phyloP scores from a whole-genome alignment of 2,329 filamentous ascomycete genomes.

The Aspergillus puulaauensis region DNA sequence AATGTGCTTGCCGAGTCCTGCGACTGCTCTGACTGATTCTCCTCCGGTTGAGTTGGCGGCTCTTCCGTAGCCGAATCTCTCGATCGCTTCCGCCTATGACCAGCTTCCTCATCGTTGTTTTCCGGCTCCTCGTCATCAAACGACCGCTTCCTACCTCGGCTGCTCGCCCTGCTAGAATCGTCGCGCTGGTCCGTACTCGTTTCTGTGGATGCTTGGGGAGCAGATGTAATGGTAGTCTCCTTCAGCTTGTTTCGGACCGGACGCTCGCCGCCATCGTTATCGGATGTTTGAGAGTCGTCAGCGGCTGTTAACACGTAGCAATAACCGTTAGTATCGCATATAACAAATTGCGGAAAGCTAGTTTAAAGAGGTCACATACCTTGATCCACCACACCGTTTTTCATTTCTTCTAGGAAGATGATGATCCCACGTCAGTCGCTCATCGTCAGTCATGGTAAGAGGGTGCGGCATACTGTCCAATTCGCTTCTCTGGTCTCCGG shows the following conservation, averaged over 20 bases:
- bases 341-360: neutral
- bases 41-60: conserved; percentile 12
- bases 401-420: conserved; percentile 2
- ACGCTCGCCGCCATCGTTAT: conserved; percentile 51
- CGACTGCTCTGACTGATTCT: conserved; percentile 24
- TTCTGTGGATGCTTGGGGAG: conserved; percentile 17
- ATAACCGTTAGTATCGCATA: neutral
- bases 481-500: conserved; percentile 12
- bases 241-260: conserved; percentile 62
- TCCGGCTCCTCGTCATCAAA: conserved; percentile 33
- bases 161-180: conserved; percentile 20
- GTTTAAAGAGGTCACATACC: conserved; percentile 9
- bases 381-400: conserved; percentile 14
- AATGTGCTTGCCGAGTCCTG: conserved; percentile 19
- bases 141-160: conserved; percentile 35
- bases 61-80: conserved; percentile 41
- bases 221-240: conserved; percentile 58
- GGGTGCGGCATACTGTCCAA: conserved; percentile 14
- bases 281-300: conserved; percentile 31
- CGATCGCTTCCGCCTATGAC: conserved; percentile 43
- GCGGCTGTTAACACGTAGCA: conserved; percentile 16
- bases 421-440: neutral
- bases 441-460: neutral
- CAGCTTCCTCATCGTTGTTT: conserved; percentile 28
- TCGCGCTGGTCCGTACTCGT: conserved; percentile 8